Evolutionary conservation across 2,329 filamentous ascomycete genomes (phyloP), one percentile per base, ranked within the genome.

Genomic region (Davidsoniella neocaledoniae): DNA sequence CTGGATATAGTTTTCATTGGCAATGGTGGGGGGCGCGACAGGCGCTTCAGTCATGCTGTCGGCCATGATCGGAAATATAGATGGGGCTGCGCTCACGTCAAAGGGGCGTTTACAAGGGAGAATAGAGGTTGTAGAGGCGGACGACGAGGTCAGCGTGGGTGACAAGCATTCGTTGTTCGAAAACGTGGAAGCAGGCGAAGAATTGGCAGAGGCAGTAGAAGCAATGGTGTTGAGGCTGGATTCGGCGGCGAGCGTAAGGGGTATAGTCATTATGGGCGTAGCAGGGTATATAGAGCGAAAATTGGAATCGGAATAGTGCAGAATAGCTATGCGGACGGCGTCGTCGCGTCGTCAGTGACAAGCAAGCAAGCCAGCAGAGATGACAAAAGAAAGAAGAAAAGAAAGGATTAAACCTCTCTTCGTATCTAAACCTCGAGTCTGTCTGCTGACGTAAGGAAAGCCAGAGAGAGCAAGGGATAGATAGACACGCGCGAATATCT

Each of bases 41-140:
- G 43, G 25, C 10, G 23, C 25, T 14, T 53, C 51, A 14, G 51
- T 48, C 36, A 53, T 25, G 16, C 43, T 50, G 47, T 50, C 47
- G 48, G 47, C 14, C 44, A 53, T 52, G 46, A 36, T 43, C 37
- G 48, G n/a, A n/a, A 29, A 33, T 26, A 17, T 23, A 49, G 44
- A 16, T 19, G 33, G 39, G 40, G 45, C 17, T 16, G 25, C 16
- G 16, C 25, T 49, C 14, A 41, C 43, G 43, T 40, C 43, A 48
- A 53, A 50, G 26, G 47, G 51, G 17, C 47, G 51, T 17, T 50
- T 50, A 40, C 51, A 46, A 33, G 51, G 47, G 29, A 53, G 44
- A 33, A 46, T 48, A 14, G 43, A 50, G 36, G 48, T 17, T 23
- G 51, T 46, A 10, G 47, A 43, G 37, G 25, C 42, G 29, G 50